Conservation (phyloP, 768 basidiomycete genomes). For the Serendipita indica region DNA sequence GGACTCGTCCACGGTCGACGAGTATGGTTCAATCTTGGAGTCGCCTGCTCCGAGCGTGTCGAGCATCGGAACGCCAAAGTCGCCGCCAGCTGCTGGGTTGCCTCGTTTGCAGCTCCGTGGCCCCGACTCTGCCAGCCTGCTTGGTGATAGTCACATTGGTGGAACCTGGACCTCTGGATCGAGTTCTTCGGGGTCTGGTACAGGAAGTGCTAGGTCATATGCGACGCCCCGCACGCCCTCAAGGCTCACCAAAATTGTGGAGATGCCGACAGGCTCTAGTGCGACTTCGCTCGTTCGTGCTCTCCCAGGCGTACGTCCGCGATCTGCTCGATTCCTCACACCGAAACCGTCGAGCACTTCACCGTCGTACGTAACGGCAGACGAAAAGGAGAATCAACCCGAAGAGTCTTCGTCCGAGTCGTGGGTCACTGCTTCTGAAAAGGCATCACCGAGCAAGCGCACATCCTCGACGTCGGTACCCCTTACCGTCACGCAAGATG, state of each 20-base stretch:
- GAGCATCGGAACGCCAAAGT: background rate
- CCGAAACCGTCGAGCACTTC: background rate
- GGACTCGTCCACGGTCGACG: background rate
- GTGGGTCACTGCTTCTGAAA: background rate
- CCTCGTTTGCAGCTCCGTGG: constrained; percentile 32
- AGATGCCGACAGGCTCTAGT: background rate
- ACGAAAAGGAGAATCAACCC: background rate
- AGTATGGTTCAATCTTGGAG: background rate
- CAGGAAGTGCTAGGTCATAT: background rate
- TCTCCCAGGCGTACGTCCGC: background rate
- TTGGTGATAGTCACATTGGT: constrained; percentile 39
- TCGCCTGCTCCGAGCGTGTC: background rate
- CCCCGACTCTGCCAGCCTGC: constrained; percentile 39
- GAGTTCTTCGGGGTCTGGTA: background rate
- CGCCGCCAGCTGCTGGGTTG: background rate
- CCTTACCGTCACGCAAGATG: background rate
- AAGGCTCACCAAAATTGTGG: background rate
- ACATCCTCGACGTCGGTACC: background rate
- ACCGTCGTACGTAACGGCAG: background rate
- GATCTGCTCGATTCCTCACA: background rate
- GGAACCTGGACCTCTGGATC: constrained; percentile 6
- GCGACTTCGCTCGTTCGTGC: background rate
- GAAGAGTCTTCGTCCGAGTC: background rate
- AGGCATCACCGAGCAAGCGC: background rate
- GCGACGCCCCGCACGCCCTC: background rate